Base-by-base conservation (phyloP, 192 early-diverging fungal genomes). In the Entophlyctis helioformis region DNA sequence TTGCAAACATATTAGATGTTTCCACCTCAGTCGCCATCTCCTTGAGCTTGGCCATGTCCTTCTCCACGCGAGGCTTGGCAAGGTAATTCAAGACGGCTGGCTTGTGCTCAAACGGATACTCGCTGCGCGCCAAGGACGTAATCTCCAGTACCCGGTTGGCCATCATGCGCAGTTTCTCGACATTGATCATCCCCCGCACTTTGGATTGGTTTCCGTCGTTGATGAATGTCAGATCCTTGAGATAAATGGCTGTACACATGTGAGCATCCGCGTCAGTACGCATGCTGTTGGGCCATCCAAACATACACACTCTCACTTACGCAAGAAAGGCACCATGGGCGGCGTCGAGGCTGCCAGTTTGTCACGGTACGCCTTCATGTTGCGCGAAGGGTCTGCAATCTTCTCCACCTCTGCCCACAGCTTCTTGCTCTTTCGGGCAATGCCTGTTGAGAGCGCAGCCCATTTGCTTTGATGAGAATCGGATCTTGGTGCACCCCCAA, bases 111-210 rank as follows among this genome's bases (percentile, higher is more conserved):
- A 59, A 72, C 33, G 23, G 21, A 47, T 68, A 72, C 28, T 64
- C 66, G 15, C 54, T 47, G 11, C 32, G 35, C 20, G 52, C 71
- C 18, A 74, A 48, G 1, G 50, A 49, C 13, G 60, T 50, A 34
- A 77, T 71, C 22, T 73, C 74, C 25, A 64, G 57, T 26, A 79
- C 76, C 21, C 71, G 59, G 29, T 63, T 65, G 24, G 66, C 67
- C 74, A 79, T 78, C 71, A 74, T 74, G 10, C 73, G 57, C 20
- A 79, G 62, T 48, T 79, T 79, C 53, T 79, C 76, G 44, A 79
- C 68, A 42, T 79, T 79, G 26, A 79, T 64, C 63, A 79, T 65
- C 1, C 64, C 66, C 15, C 50, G 35, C 16, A 79, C 57, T 32
- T 62, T 63, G 16, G 68, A 63, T 28, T 57, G 44, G 63, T 79